A percentile compares a stretch with the other conserved stretches of the same genome.
These are phyloP conservation scores for Podaxis rugospora DNA, from an alignment of 768 basidiomycete genomes.

Conservation along the genomic window DNA sequence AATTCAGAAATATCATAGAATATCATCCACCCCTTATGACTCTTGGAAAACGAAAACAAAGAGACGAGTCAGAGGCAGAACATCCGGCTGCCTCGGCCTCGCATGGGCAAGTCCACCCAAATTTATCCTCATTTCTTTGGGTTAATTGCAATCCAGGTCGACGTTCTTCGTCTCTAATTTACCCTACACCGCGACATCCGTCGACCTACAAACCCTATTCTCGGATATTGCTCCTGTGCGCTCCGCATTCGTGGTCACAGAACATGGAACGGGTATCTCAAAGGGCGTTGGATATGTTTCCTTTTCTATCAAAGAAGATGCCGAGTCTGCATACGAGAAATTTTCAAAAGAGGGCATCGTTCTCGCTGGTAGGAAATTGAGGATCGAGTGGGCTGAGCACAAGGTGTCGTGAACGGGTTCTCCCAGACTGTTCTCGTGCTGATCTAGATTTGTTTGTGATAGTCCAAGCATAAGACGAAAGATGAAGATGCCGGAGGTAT, in stretches of 20 bases:
- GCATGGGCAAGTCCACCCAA: constrained; percentile 17
- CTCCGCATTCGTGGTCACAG: constrained; percentile 88
- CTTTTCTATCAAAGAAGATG: constrained; percentile 88
- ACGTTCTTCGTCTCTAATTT: constrained; percentile 94
- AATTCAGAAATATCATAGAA: background rate
- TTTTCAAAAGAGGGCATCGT: constrained; percentile 61
- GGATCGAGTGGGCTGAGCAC: constrained; percentile 76
- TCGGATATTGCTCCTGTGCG: constrained; percentile 94
- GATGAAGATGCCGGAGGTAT: constrained; percentile 27
- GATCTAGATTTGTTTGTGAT: background rate
- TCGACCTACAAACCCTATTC: constrained; percentile 88
- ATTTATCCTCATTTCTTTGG: background rate
- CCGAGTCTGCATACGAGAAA: constrained; percentile 64
- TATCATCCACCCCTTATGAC: background rate
- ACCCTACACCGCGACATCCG: constrained; percentile 86
- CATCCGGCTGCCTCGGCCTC: background rate
- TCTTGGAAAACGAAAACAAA: constrained; percentile 20
- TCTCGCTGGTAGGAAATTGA: constrained; percentile 63
- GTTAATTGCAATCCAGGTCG: constrained; percentile 37
- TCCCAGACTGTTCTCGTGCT: background rate
- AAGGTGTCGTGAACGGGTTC: constrained; percentile 46
- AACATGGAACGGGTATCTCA: constrained; percentile 67
- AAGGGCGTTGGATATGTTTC: constrained; percentile 98
- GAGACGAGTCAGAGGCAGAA: constrained; percentile 13
- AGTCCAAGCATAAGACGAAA: constrained; percentile 26